These are phyloP conservation scores for Achaetomiella virescens DNA, from an alignment of 495 filamentous ascomycete species.

Conservation along the genomic window DNA sequence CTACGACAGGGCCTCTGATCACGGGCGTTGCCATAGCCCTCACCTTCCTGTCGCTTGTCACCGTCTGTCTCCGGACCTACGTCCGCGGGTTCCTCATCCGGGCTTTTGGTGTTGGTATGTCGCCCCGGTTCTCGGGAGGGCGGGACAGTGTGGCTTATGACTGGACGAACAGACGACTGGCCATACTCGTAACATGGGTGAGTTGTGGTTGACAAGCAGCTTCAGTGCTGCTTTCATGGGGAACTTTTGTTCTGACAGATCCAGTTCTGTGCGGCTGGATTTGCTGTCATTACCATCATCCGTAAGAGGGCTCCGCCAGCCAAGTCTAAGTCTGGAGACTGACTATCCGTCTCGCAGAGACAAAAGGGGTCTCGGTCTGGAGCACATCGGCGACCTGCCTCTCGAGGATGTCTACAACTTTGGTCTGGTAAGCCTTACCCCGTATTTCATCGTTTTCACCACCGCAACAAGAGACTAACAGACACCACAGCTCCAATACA, in stretches of 20 bases:
- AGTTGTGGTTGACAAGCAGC: neutral
- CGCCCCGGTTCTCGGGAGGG: neutral
- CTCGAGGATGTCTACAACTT: constrained; percentile 32
- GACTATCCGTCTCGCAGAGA: constrained; percentile 23
- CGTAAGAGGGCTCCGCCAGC: constrained; percentile 16
- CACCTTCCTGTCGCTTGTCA: constrained; percentile 30
- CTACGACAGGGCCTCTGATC: constrained; percentile 32
- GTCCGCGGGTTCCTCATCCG: constrained; percentile 32
- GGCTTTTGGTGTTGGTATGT: constrained; percentile 29
- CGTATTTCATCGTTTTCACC: no score
- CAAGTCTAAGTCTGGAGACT: neutral
- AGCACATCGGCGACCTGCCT: constrained; percentile 28
- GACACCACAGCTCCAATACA: constrained; percentile 33
- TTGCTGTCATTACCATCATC: constrained; percentile 23
- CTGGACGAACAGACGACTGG: constrained; percentile 31
- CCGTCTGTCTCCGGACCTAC: constrained; percentile 33
- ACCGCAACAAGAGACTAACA: neutral
- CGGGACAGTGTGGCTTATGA: neutral
- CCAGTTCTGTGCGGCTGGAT: constrained; percentile 24
- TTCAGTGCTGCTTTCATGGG: neutral
- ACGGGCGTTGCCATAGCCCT: constrained; percentile 28
- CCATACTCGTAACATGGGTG: constrained; percentile 35
- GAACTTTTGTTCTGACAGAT: neutral
- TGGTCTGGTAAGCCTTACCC: constrained; percentile 26
- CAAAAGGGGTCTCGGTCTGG: constrained; percentile 37